Evolutionary conservation across 805 yeast species (phyloP).

Genomic region (Wickerhamiella kazuoi): DNA sequence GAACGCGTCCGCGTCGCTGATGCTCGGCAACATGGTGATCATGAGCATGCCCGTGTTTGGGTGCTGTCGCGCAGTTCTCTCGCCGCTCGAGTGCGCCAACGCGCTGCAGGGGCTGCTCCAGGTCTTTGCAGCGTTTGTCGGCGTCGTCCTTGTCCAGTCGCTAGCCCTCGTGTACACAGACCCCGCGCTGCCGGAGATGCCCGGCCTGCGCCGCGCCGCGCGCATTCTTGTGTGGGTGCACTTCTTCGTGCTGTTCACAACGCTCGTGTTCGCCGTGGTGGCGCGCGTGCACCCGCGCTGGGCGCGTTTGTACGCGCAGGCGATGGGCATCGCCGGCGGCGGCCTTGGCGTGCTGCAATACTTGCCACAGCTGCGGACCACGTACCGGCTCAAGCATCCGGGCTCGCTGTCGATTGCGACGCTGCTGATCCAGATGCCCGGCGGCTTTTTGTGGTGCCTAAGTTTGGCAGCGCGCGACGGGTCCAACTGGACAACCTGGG

Average conservation of each 20-base stretch:
- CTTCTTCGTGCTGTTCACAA: not conserved
- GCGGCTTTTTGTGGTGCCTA: conserved; percentile 68
- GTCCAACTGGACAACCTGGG: conserved; percentile 74
- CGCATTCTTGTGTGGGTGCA: not conserved
- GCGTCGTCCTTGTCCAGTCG: conserved; percentile 12
- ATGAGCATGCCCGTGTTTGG: conserved; percentile 39
- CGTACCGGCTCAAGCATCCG: conserved; percentile 50
- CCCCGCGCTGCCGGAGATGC: conserved; percentile 16
- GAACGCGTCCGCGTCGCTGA: conserved; percentile 55
- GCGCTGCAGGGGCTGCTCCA: conserved; percentile 16
- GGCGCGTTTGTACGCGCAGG: not conserved
- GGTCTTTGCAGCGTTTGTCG: conserved; percentile 12
- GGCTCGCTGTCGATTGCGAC: conserved; percentile 64
- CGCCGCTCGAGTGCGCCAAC: conserved; percentile 11
- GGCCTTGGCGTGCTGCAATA: conserved; percentile 51
- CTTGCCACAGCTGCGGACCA: conserved; percentile 61
- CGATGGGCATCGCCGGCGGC: conserved; percentile 48
- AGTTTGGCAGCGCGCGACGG: conserved; percentile 55
- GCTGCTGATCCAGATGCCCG: conserved; percentile 82
- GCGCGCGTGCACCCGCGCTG: conserved; percentile 1
- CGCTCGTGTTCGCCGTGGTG: conserved; percentile 9
- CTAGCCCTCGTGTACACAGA: conserved; percentile 15
- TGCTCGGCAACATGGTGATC: conserved; percentile 45
- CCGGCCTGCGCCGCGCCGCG: conserved; percentile 3
- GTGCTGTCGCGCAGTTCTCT: conserved; percentile 32